Evolutionary conservation across 2,329 filamentous ascomycete genomes (phyloP).

Genomic region (Aspergillus arachidicola): DNA sequence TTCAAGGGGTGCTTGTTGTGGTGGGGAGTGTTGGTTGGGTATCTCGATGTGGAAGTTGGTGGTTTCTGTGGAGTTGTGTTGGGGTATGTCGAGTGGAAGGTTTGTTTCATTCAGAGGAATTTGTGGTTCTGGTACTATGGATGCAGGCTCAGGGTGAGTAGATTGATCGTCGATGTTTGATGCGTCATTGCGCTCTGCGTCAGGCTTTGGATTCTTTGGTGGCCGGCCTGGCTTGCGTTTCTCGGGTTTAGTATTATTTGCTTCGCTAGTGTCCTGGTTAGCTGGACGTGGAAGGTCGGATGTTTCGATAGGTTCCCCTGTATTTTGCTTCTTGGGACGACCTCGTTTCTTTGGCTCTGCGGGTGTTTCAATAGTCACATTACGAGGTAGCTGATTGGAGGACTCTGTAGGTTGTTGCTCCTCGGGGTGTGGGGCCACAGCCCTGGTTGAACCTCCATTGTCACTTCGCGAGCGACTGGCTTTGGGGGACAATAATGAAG

Average conservation of each 20-base stretch:
- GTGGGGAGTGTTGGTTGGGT: not conserved
- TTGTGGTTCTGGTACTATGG: not conserved
- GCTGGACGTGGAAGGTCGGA: slow-evolving; percentile 28
- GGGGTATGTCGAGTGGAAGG: not conserved
- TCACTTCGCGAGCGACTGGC: slow-evolving; percentile 29
- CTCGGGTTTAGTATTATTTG: slow-evolving; percentile 13
- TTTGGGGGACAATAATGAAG: slow-evolving; percentile 34
- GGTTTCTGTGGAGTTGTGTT: not conserved
- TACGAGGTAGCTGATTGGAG: slow-evolving; percentile 33
- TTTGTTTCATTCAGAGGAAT: not conserved
- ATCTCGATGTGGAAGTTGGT: not conserved
- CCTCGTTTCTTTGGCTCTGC: slow-evolving; percentile 31
- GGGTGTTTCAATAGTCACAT: slow-evolving; percentile 26
- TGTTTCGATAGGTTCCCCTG: slow-evolving; percentile 30
- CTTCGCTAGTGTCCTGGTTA: slow-evolving; percentile 2
- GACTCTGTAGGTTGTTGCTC: slow-evolving; percentile 13
- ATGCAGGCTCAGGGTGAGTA: not conserved
- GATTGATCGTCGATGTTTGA: not conserved
- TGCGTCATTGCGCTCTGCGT: not conserved
- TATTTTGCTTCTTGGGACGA: slow-evolving; percentile 33
- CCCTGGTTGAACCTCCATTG: slow-evolving; percentile 13
- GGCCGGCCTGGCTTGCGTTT: slow-evolving; percentile 25
- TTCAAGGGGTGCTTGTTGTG: not conserved
- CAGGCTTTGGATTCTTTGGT: slow-evolving; percentile 17
- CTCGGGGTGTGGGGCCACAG: slow-evolving; percentile 16